phyloP scores from a whole-genome alignment of 169 alveolate genomes.

The Plasmodium vivax region DNA sequence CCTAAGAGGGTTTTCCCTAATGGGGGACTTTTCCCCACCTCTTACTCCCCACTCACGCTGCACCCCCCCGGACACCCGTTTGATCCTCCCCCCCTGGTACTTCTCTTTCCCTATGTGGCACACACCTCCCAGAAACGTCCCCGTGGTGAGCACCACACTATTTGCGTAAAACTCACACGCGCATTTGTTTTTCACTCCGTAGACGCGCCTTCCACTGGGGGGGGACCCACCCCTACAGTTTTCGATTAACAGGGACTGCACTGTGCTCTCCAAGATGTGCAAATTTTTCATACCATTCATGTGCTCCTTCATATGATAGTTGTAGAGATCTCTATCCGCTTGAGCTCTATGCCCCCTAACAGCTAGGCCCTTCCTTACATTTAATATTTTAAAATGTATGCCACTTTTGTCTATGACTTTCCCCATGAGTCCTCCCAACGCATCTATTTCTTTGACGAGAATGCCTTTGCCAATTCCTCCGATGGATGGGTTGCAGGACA shows the following conservation, averaged over 20 bases:
- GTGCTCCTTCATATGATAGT: conserved; percentile 79
- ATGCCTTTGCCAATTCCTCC: conserved; percentile 96
- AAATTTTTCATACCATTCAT: neutral
- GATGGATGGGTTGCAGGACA: conserved; percentile 92
- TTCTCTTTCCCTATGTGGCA: conserved; percentile 88
- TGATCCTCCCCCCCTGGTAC: conserved; percentile 62
- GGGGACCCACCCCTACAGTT: conserved; percentile 16
- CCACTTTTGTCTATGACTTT: conserved; percentile 91
- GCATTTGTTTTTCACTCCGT: conserved; percentile 80
- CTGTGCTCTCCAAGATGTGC: conserved; percentile 76
- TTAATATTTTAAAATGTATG: conserved; percentile 89
- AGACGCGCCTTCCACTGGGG: conserved; percentile 51
- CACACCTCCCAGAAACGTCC: conserved; percentile 92
- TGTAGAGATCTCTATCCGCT: conserved; percentile 91
- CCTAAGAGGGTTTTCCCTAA: no score
- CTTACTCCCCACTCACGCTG: neutral
- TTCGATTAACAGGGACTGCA: conserved; percentile 77
- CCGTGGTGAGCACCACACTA: conserved; percentile 91
- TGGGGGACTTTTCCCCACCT: neutral
- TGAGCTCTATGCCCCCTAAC: conserved; percentile 94
- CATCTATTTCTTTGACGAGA: conserved; percentile 93
- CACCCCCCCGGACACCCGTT: neutral
- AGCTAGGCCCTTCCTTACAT: conserved; percentile 92
- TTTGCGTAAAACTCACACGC: conserved; percentile 66
- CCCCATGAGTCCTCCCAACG: conserved; percentile 93